phyloP scores from a whole-genome alignment of 2,329 filamentous ascomycete species.

The Ophiostoma novo-ulmi region DNA sequence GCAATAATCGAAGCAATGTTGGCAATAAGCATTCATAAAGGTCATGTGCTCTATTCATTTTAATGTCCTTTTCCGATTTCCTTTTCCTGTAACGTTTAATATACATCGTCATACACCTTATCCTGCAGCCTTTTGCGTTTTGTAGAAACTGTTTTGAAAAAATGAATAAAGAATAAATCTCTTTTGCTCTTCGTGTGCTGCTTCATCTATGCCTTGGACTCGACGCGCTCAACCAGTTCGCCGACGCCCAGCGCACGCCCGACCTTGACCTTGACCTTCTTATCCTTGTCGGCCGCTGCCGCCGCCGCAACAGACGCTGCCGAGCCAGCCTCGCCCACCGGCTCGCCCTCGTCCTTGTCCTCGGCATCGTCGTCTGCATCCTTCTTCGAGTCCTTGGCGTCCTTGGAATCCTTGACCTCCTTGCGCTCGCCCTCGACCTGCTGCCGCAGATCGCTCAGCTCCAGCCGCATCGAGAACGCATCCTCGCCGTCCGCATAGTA shows the following conservation, averaged over 20 bases:
- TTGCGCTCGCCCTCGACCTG: constrained; percentile 35
- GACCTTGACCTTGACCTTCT: constrained; percentile 79
- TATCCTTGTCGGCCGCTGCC: constrained; percentile 40
- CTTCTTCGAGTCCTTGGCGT: constrained; percentile 35
- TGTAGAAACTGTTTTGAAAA: not conserved
- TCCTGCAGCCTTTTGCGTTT: not conserved
- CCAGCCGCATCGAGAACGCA: constrained; percentile 88
- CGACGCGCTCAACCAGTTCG: constrained; percentile 67
- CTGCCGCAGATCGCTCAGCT: constrained; percentile 60
- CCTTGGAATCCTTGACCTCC: constrained; percentile 23
- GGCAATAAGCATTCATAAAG: too few species aligned
- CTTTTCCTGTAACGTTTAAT: not conserved
- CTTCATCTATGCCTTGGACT: constrained; percentile 40
- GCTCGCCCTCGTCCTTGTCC: constrained; percentile 60
- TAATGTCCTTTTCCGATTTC: too few species aligned
- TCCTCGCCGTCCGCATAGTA: constrained; percentile 99
- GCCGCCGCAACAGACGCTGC: constrained; percentile 35
- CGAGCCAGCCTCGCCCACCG: constrained; percentile 61
- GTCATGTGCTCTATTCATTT: too few species aligned
- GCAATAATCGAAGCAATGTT: too few species aligned
- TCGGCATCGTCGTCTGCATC: constrained; percentile 32
- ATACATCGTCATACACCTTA: not conserved
- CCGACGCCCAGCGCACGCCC: constrained; percentile 74
- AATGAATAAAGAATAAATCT: not conserved
- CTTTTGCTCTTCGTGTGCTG: not conserved